Conservation (phyloP, 2,329 filamentous ascomycete genomes). For the Grosmannia serpens region DNA sequence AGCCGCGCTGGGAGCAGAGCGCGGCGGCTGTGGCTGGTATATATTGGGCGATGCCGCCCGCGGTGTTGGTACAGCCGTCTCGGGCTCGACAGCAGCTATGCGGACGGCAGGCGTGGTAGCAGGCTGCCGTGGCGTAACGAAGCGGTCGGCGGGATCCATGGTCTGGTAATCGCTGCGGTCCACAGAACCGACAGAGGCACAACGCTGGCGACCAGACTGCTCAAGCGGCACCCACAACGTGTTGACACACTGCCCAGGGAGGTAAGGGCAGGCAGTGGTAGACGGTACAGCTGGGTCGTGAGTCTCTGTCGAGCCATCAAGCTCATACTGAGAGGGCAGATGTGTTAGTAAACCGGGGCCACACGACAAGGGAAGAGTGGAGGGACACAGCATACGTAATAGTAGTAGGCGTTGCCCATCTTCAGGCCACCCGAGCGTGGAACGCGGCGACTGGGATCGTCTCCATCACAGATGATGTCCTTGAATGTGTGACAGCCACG, state of each 20-base stretch:
- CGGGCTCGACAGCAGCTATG: conserved; percentile 17
- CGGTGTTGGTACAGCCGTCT: neutral
- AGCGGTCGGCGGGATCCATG: conserved; percentile 69
- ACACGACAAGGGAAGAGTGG: neutral
- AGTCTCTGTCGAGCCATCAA: conserved; percentile 67
- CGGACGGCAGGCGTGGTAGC: conserved; percentile 25
- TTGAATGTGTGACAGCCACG: conserved; percentile 78
- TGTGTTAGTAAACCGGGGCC: conserved; percentile 5
- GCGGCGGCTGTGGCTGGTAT: neutral
- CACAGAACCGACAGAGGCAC: conserved; percentile 53
- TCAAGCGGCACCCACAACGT: conserved; percentile 71
- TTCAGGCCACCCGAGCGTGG: conserved; percentile 69
- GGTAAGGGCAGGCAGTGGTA: conserved; percentile 70
- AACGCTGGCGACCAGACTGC: conserved; percentile 45
- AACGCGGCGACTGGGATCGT: conserved; percentile 37
- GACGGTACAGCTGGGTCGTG: conserved; percentile 61
- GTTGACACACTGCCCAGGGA: conserved; percentile 83
- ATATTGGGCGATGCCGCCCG: neutral
- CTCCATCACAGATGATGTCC: conserved; percentile 73
- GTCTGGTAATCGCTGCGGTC: conserved; percentile 52
- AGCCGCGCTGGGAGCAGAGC: neutral
- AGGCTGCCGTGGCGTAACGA: conserved; percentile 53
- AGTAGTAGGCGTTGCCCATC: conserved; percentile 92
- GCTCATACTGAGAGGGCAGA: conserved; percentile 62
- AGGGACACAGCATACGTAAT: conserved; percentile 57